Percentiles rank a stretch among this genome's conserved stretches.
These are phyloP conservation scores for Metschnikowia shivogae DNA, from an alignment of 805 yeast genomes.

Conservation along the genomic window DNA sequence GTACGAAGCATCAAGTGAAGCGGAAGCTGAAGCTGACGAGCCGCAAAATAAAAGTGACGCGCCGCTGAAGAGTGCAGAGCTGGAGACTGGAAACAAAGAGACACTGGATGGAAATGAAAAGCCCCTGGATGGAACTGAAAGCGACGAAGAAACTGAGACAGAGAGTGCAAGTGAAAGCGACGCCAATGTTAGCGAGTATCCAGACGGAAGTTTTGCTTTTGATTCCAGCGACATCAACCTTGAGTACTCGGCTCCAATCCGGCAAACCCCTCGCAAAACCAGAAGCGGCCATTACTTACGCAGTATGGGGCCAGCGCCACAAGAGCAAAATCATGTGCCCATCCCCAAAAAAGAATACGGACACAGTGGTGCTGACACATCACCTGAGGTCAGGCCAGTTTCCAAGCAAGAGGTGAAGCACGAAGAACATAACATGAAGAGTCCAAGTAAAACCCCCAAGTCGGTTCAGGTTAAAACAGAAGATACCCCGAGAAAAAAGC, in stretches of 20 bases:
- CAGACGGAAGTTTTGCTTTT: not conserved
- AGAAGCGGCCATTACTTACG: conserved; percentile 3
- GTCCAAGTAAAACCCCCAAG: no score
- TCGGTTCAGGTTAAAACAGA: no score
- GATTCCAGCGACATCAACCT: not conserved
- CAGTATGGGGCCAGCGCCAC: conserved; percentile 4
- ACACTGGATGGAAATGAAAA: not conserved
- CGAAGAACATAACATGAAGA: not conserved
- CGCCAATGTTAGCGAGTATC: not conserved
- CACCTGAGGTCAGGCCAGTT: not conserved
- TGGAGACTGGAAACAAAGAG: not conserved
- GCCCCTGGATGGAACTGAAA: not conserved
- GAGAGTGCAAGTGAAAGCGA: not conserved
- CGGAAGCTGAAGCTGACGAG: not conserved
- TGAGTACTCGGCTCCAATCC: not conserved
- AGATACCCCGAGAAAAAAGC: not conserved
- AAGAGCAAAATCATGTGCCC: not conserved
- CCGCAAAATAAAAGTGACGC: no score
- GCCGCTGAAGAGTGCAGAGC: no score
- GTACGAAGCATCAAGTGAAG: not conserved
- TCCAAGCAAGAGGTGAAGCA: not conserved
- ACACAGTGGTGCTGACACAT: conserved; percentile 2
- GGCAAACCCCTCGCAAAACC: not conserved
- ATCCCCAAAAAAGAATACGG: conserved; percentile 3
- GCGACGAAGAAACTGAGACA: not conserved